phyloP scores from a whole-genome alignment of 495 filamentous ascomycete genomes.

The Hypomontagnella monticulosa region DNA sequence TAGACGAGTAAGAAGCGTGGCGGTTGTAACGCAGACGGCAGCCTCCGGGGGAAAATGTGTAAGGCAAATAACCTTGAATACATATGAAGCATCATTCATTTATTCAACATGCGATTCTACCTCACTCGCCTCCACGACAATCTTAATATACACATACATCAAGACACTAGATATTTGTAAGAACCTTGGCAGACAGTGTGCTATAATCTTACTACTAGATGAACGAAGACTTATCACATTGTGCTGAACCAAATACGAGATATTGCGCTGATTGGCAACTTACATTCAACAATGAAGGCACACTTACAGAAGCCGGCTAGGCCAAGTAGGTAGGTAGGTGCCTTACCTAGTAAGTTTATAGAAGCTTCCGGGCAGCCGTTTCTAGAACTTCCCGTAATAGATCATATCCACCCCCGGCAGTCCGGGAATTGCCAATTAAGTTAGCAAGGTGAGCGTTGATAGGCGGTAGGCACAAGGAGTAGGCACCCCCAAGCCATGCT shows the following conservation, averaged over 20 bases:
- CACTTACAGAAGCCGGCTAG: too few relatives aligned
- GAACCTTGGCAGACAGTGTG: not conserved
- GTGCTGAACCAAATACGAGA: slow-evolving; percentile 6
- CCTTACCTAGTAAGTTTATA: not conserved
- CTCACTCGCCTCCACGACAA: slow-evolving; percentile 16
- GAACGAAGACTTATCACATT: not conserved
- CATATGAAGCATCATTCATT: slow-evolving; percentile 10
- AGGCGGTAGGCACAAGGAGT: slow-evolving; percentile 1
- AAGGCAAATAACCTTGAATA: slow-evolving; percentile 1
- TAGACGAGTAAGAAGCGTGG: slow-evolving; percentile 4
- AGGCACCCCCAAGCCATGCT: not conserved
- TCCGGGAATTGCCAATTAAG: slow-evolving; percentile 28
- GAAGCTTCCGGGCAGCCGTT: slow-evolving; percentile 18
- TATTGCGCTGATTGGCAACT: not conserved
- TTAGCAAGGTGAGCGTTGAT: slow-evolving; percentile 10
- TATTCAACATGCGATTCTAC: slow-evolving; percentile 28
- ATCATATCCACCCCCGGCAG: slow-evolving; percentile 13
- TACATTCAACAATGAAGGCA: too few relatives aligned
- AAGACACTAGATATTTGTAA: too few relatives aligned
- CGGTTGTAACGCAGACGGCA: slow-evolving; percentile 5
- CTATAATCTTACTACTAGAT: not conserved
- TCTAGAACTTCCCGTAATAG: slow-evolving; percentile 32
- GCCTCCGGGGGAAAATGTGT: slow-evolving; percentile 14
- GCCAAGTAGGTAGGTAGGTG: too few relatives aligned
- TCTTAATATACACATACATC: not conserved